These are phyloP conservation scores for Peterozyma xylosa DNA, from an alignment of 805 yeast genomes.

Conservation along the genomic window DNA sequence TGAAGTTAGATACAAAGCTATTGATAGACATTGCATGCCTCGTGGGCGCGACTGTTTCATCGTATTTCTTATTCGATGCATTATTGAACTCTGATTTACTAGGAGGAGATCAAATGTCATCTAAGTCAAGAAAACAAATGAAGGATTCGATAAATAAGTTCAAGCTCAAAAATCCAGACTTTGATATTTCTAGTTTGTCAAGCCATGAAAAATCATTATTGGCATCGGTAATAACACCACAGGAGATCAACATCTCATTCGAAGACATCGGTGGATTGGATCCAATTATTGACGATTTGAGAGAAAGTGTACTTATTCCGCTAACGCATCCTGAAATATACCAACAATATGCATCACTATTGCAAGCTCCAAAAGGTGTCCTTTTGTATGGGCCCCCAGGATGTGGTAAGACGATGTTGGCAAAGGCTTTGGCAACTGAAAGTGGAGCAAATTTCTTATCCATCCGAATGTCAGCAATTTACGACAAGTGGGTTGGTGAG, in stretches of 20 bases:
- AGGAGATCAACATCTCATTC: conserved; percentile 71
- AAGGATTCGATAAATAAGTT: conserved; percentile 59
- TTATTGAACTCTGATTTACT: conserved; percentile 10
- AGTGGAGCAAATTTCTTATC: conserved; percentile 88
- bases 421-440: conserved; percentile 89
- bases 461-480: conserved; percentile 84
- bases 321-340: conserved; percentile 73
- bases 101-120: conserved; percentile 14
- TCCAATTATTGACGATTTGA: conserved; percentile 70
- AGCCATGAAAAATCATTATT: conserved; percentile 75
- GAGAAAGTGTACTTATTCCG: conserved; percentile 86
- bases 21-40: conserved; percentile 22
- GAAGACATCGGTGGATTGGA: conserved; percentile 88
- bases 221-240: conserved; percentile 75
- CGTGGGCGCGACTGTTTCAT: conserved; percentile 45
- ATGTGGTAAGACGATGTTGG: conserved; percentile 96
- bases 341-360: conserved; percentile 53
- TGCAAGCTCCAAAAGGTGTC: conserved; percentile 94
- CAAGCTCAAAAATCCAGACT: conserved; percentile 48
- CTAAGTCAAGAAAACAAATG: conserved; percentile 25
- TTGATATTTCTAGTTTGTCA: conserved; percentile 20
- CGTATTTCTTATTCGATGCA: conserved; percentile 35
- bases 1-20: conserved; percentile 20
- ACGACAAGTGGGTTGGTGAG: conserved; percentile 99
- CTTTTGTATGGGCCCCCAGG: conserved; percentile 94